Percentiles rank a stretch among this genome's conserved stretches.
These are phyloP conservation scores for Penicillium roqueforti DNA, from an alignment of 495 filamentous ascomycete species.

Conservation along the genomic window DNA sequence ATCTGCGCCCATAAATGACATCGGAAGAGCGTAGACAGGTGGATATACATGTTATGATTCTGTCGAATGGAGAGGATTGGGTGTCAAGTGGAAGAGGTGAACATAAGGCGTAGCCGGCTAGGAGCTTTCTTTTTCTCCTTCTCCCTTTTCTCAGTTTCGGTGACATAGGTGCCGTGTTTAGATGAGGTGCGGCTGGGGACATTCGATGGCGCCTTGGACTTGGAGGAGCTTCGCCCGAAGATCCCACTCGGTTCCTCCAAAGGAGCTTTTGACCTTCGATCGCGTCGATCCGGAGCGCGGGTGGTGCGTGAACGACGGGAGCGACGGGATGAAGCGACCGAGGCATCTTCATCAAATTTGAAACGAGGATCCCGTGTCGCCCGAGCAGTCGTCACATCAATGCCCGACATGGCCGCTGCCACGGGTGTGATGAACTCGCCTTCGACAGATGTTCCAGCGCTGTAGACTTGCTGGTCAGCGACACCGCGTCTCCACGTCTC, in stretches of 20 bases:
- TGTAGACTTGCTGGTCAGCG: conserved; percentile 57
- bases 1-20: neutral
- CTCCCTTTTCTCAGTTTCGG: conserved; percentile 34
- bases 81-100: conserved; percentile 26
- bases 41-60: conserved; percentile 3
- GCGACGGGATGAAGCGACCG: conserved; percentile 35
- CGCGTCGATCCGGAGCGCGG: conserved; percentile 14
- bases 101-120: conserved; percentile 44
- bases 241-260: conserved; percentile 17
- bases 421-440: conserved; percentile 81
- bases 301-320: conserved; percentile 36
- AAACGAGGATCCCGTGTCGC: conserved; percentile 35
- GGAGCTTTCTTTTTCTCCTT: conserved; percentile 42
- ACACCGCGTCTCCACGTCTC: conserved; percentile 87
- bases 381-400: conserved; percentile 41
- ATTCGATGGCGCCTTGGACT: conserved; percentile 20
- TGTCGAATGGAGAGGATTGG: conserved; percentile 8
- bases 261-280: conserved; percentile 17
- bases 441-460: conserved; percentile 67
- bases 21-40: neutral
- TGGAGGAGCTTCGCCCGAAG: conserved; percentile 15
- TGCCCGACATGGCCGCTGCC: conserved; percentile 58
- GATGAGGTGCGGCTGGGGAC: conserved; percentile 17
- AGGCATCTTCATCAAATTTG: conserved; percentile 38
- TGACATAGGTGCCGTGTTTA: conserved; percentile 22